Conservation (phyloP, 2,329 filamentous ascomycete species). For the Ascocoryne sarcoides region DNA sequence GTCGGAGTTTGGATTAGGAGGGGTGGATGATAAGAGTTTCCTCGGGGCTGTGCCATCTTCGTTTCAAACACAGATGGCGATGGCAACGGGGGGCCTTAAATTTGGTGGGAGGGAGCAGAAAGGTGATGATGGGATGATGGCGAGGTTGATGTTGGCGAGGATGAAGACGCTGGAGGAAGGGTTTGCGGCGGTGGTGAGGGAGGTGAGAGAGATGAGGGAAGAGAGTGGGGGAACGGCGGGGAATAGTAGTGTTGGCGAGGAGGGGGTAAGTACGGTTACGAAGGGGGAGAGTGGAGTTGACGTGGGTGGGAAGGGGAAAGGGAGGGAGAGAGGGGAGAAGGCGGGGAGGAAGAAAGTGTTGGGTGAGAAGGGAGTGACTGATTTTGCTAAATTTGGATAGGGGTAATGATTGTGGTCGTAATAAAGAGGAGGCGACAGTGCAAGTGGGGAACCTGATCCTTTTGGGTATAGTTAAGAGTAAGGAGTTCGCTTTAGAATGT, state of each 20-base stretch:
- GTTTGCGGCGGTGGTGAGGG: constrained; percentile 76
- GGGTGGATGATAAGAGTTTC: constrained; percentile 51
- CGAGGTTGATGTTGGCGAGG: constrained; percentile 71
- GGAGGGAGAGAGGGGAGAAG: constrained; percentile 4
- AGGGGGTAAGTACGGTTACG: constrained; percentile 6
- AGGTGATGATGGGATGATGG: constrained; percentile 56
- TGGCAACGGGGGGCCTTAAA: constrained; percentile 56
- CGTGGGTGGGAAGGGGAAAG: constrained; percentile 1
- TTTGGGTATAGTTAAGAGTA: no score
- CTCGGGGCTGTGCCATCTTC: constrained; percentile 61
- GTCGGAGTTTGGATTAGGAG: constrained; percentile 44
- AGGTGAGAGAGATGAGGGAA: constrained; percentile 44
- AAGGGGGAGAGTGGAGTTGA: constrained; percentile 10
- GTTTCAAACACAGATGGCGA: constrained; percentile 73
- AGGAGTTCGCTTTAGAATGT: no score
- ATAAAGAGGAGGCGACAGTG: no score
- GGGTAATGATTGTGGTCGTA: not conserved
- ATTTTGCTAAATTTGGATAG: not conserved
- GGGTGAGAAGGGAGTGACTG: not conserved
- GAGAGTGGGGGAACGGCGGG: no score
- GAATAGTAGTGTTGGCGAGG: constrained; percentile 22
- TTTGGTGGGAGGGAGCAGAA: constrained; percentile 35
- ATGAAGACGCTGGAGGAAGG: constrained; percentile 93
- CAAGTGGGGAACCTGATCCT: no score
- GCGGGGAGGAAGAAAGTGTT: not conserved